These are phyloP conservation scores for Penicillium desertorum DNA, from an alignment of 495 filamentous ascomycete genomes.

Conservation along the genomic window DNA sequence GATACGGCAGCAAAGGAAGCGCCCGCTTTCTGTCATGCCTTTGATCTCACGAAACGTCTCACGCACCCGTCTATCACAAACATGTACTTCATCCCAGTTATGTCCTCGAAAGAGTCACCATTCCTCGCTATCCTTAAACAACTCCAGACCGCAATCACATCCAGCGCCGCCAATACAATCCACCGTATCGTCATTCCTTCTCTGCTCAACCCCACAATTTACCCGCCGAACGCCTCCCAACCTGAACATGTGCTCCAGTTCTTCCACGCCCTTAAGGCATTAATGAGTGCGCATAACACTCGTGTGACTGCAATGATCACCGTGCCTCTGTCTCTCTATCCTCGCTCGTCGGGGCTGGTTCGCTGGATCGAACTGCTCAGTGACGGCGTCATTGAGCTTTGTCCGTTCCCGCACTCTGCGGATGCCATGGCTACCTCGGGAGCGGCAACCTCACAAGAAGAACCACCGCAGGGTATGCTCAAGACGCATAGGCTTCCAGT, in stretches of 20 bases:
- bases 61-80: conserved; percentile 54
- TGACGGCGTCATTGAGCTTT: conserved; percentile 86
- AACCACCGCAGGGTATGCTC: conserved; percentile 82
- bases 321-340: conserved; percentile 76
- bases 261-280: conserved; percentile 71
- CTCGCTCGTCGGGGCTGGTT: conserved; percentile 72
- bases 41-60: conserved; percentile 86
- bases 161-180: conserved; percentile 57
- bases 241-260: conserved; percentile 79
- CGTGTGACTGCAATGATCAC: conserved; percentile 75
- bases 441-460: conserved; percentile 57
- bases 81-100: conserved; percentile 58
- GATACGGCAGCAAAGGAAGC: conserved; percentile 23
- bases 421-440: conserved; percentile 55
- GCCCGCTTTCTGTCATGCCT: conserved; percentile 76
- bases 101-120: conserved; percentile 54
- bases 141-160: conserved; percentile 57
- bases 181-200: conserved; percentile 84
- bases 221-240: conserved; percentile 62
- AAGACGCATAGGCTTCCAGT: conserved; percentile 80
- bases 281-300: conserved; percentile 64
- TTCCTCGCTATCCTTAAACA: conserved; percentile 63
- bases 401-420: conserved; percentile 73
- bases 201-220: conserved; percentile 79
- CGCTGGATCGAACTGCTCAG: conserved; percentile 85